These are phyloP conservation scores for Musa balbisiana DNA, from an alignment of 202 grass and related monocot species.

Conservation along the genomic window DNA sequence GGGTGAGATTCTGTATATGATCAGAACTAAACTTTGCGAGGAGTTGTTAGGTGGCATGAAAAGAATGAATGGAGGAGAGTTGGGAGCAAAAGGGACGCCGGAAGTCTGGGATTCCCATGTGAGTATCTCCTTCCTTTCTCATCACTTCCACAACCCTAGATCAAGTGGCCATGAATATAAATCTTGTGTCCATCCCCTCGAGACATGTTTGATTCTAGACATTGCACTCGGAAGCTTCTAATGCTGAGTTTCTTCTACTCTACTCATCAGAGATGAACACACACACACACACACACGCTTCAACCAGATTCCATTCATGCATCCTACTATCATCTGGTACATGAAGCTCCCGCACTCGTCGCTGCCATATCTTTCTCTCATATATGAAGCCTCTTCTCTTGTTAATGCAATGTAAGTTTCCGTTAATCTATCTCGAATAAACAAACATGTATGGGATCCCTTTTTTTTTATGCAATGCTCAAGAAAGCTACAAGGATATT, in stretches of 20 bases:
- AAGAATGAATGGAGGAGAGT: neutral
- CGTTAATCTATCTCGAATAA: too few relatives aligned
- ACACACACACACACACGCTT: neutral
- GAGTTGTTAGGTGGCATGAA: slow-evolving; percentile 8
- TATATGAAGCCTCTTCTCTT: too few relatives aligned
- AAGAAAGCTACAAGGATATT: too few relatives aligned
- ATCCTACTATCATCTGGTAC: too few relatives aligned
- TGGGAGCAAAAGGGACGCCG: neutral
- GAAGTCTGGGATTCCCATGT: slow-evolving; percentile 13
- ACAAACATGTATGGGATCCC: too few relatives aligned
- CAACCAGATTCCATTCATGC: neutral
- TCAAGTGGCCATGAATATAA: neutral
- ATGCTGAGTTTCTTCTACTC: neutral
- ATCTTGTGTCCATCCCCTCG: neutral
- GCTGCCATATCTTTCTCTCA: too few relatives aligned
- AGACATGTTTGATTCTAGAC: neutral
- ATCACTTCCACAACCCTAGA: too few relatives aligned
- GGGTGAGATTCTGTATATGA: neutral
- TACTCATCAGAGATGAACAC: neutral
- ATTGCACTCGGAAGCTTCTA: neutral
- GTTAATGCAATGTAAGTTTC: too few relatives aligned
- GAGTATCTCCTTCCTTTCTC: neutral
- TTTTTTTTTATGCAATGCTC: too few relatives aligned
- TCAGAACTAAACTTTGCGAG: neutral
- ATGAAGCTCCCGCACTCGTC: too few relatives aligned